A percentile compares a stretch with the other conserved stretches of the same genome.
Conservation (phyloP, 139 green algal species). For the Edaphochlamys debaryana region DNA sequence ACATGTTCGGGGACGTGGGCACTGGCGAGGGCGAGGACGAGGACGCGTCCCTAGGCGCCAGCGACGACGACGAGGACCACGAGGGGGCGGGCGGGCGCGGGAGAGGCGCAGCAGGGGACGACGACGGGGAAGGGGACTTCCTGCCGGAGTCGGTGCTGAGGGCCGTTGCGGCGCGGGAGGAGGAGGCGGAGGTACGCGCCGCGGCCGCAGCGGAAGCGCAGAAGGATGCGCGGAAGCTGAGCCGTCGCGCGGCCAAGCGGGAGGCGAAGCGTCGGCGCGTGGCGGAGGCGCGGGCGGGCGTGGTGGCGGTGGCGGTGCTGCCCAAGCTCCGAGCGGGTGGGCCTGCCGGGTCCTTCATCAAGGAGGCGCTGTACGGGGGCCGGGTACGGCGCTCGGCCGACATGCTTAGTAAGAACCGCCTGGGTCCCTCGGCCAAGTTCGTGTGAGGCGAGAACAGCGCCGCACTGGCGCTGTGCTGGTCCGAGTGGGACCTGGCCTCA, state of each 20-base stretch:
- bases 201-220: background rate
- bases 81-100: background rate
- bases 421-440: conserved; percentile 12
- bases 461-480: too few relatives aligned
- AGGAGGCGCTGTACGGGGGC: conserved; percentile 32
- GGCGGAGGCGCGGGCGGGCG: background rate
- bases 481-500: too few relatives aligned
- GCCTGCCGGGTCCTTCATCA: background rate
- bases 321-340: background rate
- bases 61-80: background rate
- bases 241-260: background rate
- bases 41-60: background rate
- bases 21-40: background rate
- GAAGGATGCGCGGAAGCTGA: background rate
- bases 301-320: conserved; percentile 34
- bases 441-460: too few relatives aligned
- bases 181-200: background rate
- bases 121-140: background rate
- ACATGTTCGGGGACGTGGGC: background rate
- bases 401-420: background rate
- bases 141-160: conserved; percentile 20
- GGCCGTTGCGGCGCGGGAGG: background rate
- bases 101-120: background rate
- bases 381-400: conserved; percentile 1
- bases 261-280: conserved; percentile 11